Evolutionary conservation across 179 eudicot species (phyloP).

Genomic region (Actinidia arguta): DNA sequence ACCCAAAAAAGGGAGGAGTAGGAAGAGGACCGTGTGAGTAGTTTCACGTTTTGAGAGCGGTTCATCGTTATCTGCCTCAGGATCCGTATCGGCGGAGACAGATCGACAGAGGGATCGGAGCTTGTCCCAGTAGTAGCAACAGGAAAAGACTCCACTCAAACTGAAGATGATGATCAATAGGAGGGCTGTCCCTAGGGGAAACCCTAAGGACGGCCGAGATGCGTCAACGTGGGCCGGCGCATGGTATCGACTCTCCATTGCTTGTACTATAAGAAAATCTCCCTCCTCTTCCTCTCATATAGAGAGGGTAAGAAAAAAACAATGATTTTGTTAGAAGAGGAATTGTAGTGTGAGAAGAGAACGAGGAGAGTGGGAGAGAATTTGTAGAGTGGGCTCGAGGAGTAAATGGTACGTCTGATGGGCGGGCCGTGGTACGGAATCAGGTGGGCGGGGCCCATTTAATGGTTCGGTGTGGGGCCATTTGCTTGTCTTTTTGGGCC

Average conservation of each 20-base stretch:
- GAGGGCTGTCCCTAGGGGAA: conserved; percentile 84
- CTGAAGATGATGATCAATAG: conserved; percentile 72
- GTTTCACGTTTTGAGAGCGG: conserved; percentile 36
- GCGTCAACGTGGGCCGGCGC: conserved; percentile 35
- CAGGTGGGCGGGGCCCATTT: too few species aligned
- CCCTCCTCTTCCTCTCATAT: conserved; percentile 34
- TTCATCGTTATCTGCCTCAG: conserved; percentile 34
- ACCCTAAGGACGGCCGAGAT: conserved; percentile 83
- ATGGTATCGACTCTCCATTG: conserved; percentile 28
- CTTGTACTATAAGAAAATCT: conserved; percentile 2
- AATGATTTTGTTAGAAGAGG: too few species aligned
- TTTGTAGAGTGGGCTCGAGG: too few species aligned
- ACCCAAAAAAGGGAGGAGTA: too few species aligned
- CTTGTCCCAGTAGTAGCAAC: conserved; percentile 95
- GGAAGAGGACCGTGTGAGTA: conserved; percentile 34
- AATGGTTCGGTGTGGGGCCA: too few species aligned
- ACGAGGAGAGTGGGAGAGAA: too few species aligned
- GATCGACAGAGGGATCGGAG: conserved; percentile 68
- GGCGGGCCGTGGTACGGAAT: too few species aligned
- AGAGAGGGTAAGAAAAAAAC: too few species aligned
- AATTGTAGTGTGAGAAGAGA: too few species aligned
- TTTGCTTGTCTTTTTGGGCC: too few species aligned
- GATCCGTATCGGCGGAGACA: conserved; percentile 38
- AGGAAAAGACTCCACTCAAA: conserved; percentile 85
- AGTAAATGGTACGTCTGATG: too few species aligned